phyloP scores from a whole-genome alignment of 441 rosid species.

The Brassica balearica region DNA sequence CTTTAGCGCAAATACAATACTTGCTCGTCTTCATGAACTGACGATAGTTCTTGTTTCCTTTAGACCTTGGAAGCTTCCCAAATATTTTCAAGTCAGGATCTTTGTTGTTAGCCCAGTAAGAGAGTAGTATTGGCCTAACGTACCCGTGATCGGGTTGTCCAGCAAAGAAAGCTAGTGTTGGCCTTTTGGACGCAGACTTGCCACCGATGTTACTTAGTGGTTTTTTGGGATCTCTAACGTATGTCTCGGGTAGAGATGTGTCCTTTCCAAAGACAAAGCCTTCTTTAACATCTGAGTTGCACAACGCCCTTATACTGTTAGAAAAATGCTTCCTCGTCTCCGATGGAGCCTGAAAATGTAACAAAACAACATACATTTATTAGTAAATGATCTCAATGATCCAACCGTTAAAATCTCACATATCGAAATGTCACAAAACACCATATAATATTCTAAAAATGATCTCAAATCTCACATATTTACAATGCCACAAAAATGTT shows the following conservation, averaged over 20 bases:
- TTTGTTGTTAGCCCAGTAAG: slow-evolving; percentile 67
- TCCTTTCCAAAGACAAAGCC: slow-evolving; percentile 85
- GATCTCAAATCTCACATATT: not conserved
- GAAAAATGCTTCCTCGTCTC: slow-evolving; percentile 66
- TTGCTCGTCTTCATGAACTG: slow-evolving; percentile 47
- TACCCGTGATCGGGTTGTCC: slow-evolving; percentile 77
- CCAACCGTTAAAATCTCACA: not conserved
- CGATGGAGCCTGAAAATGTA: slow-evolving; percentile 63
- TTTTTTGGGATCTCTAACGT: slow-evolving; percentile 54
- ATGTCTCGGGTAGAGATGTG: slow-evolving; percentile 80
- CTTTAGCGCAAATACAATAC: slow-evolving; percentile 49
- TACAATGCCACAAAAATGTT: slow-evolving; percentile 6
- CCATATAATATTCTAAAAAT: not conserved
- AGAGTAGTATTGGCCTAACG: slow-evolving; percentile 70
- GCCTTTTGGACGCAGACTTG: slow-evolving; percentile 63
- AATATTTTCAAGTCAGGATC: slow-evolving; percentile 48
- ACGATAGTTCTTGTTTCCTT: slow-evolving; percentile 46
- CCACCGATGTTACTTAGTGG: slow-evolving; percentile 75
- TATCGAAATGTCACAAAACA: not conserved
- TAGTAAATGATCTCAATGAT: slow-evolving; percentile 3
- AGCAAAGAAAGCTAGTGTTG: slow-evolving; percentile 84
- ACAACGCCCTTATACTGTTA: slow-evolving; percentile 76
- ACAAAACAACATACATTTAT: not conserved
- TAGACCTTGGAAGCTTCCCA: slow-evolving; percentile 41
- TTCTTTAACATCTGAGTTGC: slow-evolving; percentile 82